Conservation (phyloP, 2,329 filamentous ascomycete genomes). For the Lasiodiplodia sp. region DNA sequence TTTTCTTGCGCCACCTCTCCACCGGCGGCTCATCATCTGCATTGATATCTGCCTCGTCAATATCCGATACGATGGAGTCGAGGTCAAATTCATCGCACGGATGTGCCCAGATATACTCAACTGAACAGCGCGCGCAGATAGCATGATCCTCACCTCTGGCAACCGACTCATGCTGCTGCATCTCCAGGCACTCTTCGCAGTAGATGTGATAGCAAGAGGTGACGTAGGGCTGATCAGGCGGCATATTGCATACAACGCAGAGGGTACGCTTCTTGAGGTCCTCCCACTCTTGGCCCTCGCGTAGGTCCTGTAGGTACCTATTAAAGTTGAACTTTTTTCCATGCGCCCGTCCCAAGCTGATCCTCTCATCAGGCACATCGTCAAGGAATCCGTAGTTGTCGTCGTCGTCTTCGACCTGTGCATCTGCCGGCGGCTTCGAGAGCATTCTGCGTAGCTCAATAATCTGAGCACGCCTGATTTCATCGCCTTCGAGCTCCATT, state of each 20-base stretch:
- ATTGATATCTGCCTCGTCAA: neutral
- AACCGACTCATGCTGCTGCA: slow-evolving; percentile 41
- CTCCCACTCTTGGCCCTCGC: slow-evolving; percentile 43
- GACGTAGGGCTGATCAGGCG: slow-evolving; percentile 51
- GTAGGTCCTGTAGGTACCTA: slow-evolving; percentile 49
- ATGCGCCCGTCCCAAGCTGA: slow-evolving; percentile 42
- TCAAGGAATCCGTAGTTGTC: neutral
- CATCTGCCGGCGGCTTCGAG: neutral
- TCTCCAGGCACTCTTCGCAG: slow-evolving; percentile 58
- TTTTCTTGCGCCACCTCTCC: slow-evolving; percentile 32
- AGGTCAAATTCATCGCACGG: slow-evolving; percentile 16
- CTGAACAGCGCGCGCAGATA: neutral
- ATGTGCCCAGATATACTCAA: slow-evolving; percentile 6
- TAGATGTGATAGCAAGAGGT: slow-evolving; percentile 65
- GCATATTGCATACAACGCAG: slow-evolving; percentile 54
- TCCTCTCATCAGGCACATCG: slow-evolving; percentile 1
- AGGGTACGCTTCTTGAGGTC: slow-evolving; percentile 50
- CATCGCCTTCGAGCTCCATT: slow-evolving; percentile 32
- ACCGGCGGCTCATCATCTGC: slow-evolving; percentile 32
- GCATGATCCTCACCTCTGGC: neutral
- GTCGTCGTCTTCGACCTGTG: neutral
- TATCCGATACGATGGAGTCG: slow-evolving; percentile 30
- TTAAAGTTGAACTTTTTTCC: slow-evolving; percentile 51
- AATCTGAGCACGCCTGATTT: neutral
- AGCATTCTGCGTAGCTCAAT: slow-evolving; percentile 18